These are phyloP conservation scores for Chrysanthemum seticuspe DNA, from an alignment of 129 eudicot genomes.

Conservation along the genomic window DNA sequence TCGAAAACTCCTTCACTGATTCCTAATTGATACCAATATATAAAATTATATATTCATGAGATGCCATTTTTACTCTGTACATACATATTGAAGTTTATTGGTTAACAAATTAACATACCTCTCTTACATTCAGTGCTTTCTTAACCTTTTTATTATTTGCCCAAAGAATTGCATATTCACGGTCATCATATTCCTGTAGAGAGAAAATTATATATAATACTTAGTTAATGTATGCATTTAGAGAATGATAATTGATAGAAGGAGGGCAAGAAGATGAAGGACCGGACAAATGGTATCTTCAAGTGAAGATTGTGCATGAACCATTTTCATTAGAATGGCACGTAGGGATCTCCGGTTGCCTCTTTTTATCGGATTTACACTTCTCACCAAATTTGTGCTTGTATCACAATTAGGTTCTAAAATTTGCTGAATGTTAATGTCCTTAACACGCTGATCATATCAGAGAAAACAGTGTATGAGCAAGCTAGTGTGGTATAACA, in stretches of 20 bases:
- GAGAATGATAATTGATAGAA: background rate
- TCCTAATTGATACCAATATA: slow-evolving; percentile 8
- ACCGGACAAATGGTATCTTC: no score
- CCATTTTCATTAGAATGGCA: no score
- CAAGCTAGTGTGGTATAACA: no score
- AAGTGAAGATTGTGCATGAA: no score
- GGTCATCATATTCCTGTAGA: slow-evolving; percentile 1
- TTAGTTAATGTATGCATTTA: background rate
- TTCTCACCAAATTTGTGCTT: no score
- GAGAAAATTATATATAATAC: background rate
- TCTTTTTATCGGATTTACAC: no score
- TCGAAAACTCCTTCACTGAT: slow-evolving; percentile 14
- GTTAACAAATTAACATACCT: slow-evolving; percentile 6
- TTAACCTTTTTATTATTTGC: slow-evolving; percentile 24
- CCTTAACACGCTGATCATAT: no score
- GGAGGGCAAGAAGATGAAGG: no score
- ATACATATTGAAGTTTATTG: background rate
- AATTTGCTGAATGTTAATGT: no score
- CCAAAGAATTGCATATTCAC: slow-evolving; percentile 20
- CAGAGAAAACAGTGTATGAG: no score
- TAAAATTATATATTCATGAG: background rate
- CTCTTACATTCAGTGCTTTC: slow-evolving; percentile 19
- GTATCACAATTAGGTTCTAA: no score
- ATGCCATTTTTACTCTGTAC: background rate
- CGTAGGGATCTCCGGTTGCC: no score